Evolutionary conservation across 108 stramenopile species (phyloP).

Genomic region (Pseudonitzschia delicatissima): DNA sequence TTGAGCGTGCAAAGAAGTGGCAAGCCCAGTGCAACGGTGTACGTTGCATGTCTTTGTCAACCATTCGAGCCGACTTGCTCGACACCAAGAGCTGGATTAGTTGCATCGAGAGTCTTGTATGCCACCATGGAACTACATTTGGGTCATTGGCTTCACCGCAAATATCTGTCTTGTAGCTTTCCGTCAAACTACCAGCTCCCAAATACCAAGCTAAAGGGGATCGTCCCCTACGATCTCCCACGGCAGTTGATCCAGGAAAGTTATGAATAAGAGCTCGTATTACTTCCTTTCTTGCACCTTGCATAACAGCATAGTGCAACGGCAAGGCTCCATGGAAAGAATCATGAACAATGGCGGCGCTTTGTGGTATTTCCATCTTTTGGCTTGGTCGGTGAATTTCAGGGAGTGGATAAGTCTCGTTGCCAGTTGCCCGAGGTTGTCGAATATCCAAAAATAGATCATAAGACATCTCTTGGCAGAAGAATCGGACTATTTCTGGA

Average conservation of each 20-base stretch:
- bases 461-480: constrained; percentile 29
- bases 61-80: constrained; percentile 35
- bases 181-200: constrained; percentile 43
- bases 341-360: constrained; percentile 46
- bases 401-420: constrained; percentile 33
- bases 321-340: constrained; percentile 46
- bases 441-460: constrained; percentile 16
- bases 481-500: constrained; percentile 32
- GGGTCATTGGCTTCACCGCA: constrained; percentile 48
- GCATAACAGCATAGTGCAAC: constrained; percentile 57
- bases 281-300: constrained; percentile 42
- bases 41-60: constrained; percentile 33
- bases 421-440: constrained; percentile 20
- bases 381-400: constrained; percentile 30
- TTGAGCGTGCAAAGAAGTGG: constrained; percentile 25
- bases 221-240: constrained; percentile 38
- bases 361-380: constrained; percentile 27
- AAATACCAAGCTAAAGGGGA: constrained; percentile 54
- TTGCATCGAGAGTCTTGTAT: constrained; percentile 22
- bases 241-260: constrained; percentile 33
- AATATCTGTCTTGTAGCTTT: constrained; percentile 30
- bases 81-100: constrained; percentile 34
- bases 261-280: constrained; percentile 28
- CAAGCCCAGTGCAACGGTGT: constrained; percentile 55
- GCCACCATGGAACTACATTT: constrained; percentile 35